Percentiles rank a stretch among this genome's conserved stretches.
Evolutionary conservation across 257 asterid genomes (phyloP).

Genomic region (Nicotiana noctiflora): DNA sequence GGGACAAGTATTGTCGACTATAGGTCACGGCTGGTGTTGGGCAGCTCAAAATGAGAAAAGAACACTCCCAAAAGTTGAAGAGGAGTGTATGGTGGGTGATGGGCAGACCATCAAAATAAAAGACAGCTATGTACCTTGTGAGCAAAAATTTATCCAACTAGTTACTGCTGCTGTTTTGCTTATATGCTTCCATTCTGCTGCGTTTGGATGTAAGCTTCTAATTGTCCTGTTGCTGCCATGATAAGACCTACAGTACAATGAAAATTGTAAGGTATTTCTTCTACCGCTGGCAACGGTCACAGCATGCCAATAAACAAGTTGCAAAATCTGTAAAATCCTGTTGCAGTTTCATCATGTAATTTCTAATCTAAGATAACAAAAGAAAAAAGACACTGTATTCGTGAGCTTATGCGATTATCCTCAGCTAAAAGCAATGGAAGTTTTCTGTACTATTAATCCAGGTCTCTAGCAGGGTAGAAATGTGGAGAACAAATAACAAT

Average conservation of each 20-base stretch:
- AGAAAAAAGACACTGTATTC: no score
- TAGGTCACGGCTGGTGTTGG: no score
- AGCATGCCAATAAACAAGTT: neutral
- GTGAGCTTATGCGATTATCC: neutral
- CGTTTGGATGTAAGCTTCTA: slow-evolving; percentile 20
- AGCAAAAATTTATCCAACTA: neutral
- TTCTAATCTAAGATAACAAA: neutral
- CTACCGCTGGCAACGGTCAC: neutral
- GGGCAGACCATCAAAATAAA: no score
- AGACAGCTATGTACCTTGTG: neutral
- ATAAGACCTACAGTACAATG: slow-evolving; percentile 20
- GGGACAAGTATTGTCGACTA: no score
- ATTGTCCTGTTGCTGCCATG: slow-evolving; percentile 29
- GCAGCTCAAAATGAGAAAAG: neutral
- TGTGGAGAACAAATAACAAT: no score
- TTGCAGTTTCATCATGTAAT: neutral
- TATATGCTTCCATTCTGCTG: slow-evolving; percentile 29
- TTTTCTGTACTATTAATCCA: neutral
- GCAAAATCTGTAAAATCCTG: neutral
- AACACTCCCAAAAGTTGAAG: neutral
- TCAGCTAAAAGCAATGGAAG: neutral
- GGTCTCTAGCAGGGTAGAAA: no score
- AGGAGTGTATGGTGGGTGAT: neutral
- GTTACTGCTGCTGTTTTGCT: neutral
- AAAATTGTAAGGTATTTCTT: neutral